A percentile compares a stretch with the other conserved stretches of the same genome.
These are phyloP conservation scores for Annulohypoxylon truncatum DNA, from an alignment of 2,329 filamentous ascomycete species.

Conservation along the genomic window DNA sequence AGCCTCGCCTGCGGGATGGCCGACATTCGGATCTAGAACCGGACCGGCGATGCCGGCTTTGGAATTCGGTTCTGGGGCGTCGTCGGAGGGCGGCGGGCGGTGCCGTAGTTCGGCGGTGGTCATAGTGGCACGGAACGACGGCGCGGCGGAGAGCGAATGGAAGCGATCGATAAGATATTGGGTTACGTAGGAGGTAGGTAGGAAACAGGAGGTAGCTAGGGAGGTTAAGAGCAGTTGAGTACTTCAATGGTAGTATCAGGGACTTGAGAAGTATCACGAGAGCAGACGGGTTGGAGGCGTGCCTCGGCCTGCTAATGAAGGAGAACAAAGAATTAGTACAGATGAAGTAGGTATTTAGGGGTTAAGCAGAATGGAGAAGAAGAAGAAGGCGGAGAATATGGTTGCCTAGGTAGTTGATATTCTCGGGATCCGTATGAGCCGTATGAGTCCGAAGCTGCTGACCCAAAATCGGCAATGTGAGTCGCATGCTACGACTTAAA, in stretches of 20 bases:
- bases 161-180: background rate
- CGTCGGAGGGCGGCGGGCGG: conserved; percentile 41
- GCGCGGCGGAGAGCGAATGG: background rate
- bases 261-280: conserved; percentile 9
- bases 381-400: background rate
- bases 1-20: conserved; percentile 66
- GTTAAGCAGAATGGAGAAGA: background rate
- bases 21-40: conserved; percentile 39
- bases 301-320: conserved; percentile 21
- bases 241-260: background rate
- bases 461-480: conserved; percentile 1
- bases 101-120: conserved; percentile 54
- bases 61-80: conserved; percentile 50
- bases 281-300: background rate
- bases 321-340: conserved; percentile 7
- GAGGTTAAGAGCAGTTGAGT: background rate
- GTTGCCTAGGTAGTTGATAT: conserved; percentile 11
- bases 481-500: background rate
- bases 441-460: conserved; percentile 11
- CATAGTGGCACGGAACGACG: conserved; percentile 39
- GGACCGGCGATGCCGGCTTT: conserved; percentile 35
- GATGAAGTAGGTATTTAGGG: background rate
- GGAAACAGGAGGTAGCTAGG: background rate
- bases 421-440: conserved; percentile 14
- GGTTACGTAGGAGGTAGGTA: conserved; percentile 2